Evolutionary conservation across 2,329 filamentous ascomycete genomes (phyloP).

Genomic region (Epichloe typhina): DNA sequence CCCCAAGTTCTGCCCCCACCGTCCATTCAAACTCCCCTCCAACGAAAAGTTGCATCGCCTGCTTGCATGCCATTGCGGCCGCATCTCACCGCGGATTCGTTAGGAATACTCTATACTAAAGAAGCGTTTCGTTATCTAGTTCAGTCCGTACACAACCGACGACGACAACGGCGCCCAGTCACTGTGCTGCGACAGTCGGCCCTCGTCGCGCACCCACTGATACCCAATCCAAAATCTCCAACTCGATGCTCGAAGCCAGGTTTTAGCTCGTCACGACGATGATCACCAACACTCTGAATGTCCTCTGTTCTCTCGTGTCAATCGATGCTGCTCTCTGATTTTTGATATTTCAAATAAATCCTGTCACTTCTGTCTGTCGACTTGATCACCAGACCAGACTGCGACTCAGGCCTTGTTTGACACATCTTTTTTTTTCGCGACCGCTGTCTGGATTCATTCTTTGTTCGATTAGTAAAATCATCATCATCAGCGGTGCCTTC

Average conservation of each 20-base stretch:
- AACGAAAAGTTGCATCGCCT: conserved; percentile 3
- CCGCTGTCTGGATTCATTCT: conserved; percentile 7
- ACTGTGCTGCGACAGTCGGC: conserved; percentile 3
- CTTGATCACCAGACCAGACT: conserved; percentile 5
- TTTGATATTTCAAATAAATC: conserved; percentile 16
- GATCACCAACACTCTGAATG: conserved; percentile 38
- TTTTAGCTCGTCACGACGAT: conserved; percentile 34
- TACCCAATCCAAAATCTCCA: conserved; percentile 1
- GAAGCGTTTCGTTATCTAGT: background rate
- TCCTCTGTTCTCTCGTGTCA: conserved; percentile 36
- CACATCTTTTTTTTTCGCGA: background rate
- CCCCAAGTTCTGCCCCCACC: conserved; percentile 2
- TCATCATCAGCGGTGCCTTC: conserved; percentile 8
- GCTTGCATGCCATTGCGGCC: conserved; percentile 2
- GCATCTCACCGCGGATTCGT: background rate
- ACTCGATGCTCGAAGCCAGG: conserved; percentile 12
- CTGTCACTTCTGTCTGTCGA: conserved; percentile 18
- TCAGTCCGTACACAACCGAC: background rate
- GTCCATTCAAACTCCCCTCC: conserved; percentile 3
- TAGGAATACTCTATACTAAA: background rate
- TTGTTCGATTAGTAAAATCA: background rate
- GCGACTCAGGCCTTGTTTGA: conserved; percentile 2
- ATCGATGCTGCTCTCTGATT: conserved; percentile 43
- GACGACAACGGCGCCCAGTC: background rate
- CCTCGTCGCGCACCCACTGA: background rate